These are phyloP conservation scores for Annulohypoxylon bovei DNA, from an alignment of 495 filamentous ascomycete species.

Conservation along the genomic window DNA sequence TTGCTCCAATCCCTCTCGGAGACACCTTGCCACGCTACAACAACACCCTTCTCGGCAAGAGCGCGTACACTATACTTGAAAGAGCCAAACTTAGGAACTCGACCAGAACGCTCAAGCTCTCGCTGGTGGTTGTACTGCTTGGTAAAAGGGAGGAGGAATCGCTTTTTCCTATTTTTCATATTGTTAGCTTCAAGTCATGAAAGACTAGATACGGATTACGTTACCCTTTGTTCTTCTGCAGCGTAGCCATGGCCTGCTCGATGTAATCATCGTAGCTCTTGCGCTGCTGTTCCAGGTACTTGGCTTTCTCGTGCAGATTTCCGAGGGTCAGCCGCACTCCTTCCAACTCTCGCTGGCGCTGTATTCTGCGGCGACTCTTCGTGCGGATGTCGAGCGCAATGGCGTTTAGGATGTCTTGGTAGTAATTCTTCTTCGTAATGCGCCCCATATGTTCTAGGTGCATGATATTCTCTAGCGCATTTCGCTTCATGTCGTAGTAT, in stretches of 20 bases:
- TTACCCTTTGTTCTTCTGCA: constrained; percentile 94
- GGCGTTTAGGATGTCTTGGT: constrained; percentile 95
- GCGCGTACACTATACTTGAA: constrained; percentile 95
- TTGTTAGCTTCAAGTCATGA: constrained; percentile 17
- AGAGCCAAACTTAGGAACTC: constrained; percentile 94
- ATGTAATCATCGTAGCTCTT: constrained; percentile 99
- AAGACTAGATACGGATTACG: constrained; percentile 6
- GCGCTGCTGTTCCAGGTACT: constrained; percentile 91
- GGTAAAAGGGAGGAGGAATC: constrained; percentile 95
- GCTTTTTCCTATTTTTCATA: constrained; percentile 70
- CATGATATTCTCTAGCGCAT: constrained; percentile 93
- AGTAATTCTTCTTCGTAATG: constrained; percentile 90
- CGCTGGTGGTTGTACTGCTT: constrained; percentile 98
- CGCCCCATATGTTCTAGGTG: constrained; percentile 83
- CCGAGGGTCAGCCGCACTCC: constrained; percentile 83
- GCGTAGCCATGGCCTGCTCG: constrained; percentile 97
- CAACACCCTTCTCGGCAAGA: constrained; percentile 90
- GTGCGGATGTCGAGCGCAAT: constrained; percentile 97
- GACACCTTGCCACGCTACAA: constrained; percentile 88
- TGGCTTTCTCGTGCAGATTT: constrained; percentile 89
- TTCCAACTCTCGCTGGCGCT: constrained; percentile 89
- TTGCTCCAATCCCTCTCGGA: constrained; percentile 87
- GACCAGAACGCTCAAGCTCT: constrained; percentile 88
- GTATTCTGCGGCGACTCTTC: constrained; percentile 90
- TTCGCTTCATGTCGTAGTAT: constrained; percentile 92